These are phyloP conservation scores for Lactarius pseudohatsudake DNA, from an alignment of 768 basidiomycete genomes.

Conservation along the genomic window DNA sequence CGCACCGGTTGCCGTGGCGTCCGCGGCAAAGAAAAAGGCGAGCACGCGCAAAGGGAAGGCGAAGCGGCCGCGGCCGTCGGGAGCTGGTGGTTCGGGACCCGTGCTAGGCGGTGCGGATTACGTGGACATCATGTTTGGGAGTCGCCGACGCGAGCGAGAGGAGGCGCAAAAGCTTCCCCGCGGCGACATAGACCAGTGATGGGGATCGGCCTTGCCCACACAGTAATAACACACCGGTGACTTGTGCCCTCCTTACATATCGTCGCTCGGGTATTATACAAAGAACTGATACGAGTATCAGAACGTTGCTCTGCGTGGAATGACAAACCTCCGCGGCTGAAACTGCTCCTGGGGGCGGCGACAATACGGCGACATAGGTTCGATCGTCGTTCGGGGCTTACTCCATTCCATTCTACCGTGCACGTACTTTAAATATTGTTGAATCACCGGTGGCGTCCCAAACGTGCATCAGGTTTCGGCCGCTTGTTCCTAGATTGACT, in stretches of 20 bases:
- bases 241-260: neutral
- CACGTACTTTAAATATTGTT: no score
- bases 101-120: constrained; percentile 78
- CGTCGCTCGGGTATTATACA: neutral
- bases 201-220: no score
- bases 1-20: constrained; percentile 29
- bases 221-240: neutral
- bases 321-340: neutral
- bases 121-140: constrained; percentile 66
- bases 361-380: neutral
- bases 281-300: neutral
- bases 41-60: constrained; percentile 47
- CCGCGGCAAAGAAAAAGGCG: constrained; percentile 47
- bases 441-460: no score
- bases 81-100: constrained; percentile 36
- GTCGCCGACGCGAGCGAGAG: constrained; percentile 62
- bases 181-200: neutral
- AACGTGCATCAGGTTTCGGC: neutral
- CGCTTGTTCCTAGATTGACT: neutral
- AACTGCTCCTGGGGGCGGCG: neutral
- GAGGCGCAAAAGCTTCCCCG: constrained; percentile 64
- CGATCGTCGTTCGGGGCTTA: neutral
- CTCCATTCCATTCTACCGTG: no score
- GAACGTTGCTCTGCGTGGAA: neutral
- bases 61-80: constrained; percentile 30